phyloP scores from a whole-genome alignment of 805 yeast species.

The Wickerhamiella galacta region DNA sequence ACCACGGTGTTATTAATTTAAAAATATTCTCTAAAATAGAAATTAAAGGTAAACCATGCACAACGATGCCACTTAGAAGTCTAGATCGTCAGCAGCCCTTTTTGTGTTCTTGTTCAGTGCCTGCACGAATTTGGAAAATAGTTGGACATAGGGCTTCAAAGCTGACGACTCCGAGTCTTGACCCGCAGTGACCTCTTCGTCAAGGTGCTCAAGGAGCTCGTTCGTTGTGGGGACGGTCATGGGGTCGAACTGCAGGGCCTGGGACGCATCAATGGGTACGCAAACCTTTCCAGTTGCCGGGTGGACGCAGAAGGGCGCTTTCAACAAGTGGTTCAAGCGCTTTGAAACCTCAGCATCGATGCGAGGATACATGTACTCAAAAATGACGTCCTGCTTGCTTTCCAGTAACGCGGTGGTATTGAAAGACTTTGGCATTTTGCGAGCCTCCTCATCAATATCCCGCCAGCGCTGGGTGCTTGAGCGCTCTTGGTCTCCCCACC shows the following conservation, averaged over 20 bases:
- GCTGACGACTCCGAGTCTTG: conserved; percentile 32
- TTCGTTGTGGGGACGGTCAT: conserved; percentile 60
- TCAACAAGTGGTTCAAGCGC: conserved; percentile 77
- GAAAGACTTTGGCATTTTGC: conserved; percentile 20
- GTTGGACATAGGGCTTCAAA: conserved; percentile 51
- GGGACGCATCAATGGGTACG: conserved; percentile 43
- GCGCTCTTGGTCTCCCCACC: conserved; percentile 41
- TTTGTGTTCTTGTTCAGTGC: conserved; percentile 33
- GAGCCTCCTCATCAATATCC: conserved; percentile 37
- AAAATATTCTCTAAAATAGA: too few relatives aligned
- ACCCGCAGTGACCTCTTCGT: conserved; percentile 18
- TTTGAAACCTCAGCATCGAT: conserved; percentile 85
- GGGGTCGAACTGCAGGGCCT: conserved; percentile 49
- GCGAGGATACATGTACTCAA: conserved; percentile 75
- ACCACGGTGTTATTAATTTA: too few relatives aligned
- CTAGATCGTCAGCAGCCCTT: conserved; percentile 25
- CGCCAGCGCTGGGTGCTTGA: conserved; percentile 59
- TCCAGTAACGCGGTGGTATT: conserved; percentile 38
- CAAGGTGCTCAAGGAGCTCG: conserved; percentile 47
- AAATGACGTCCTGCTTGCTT: conserved; percentile 66
- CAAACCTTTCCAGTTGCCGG: conserved; percentile 93
- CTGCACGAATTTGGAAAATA: conserved; percentile 47
- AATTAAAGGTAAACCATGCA: too few relatives aligned
- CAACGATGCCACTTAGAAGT: too few relatives aligned
- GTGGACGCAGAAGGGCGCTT: conserved; percentile 93